These are phyloP conservation scores for Thalassiosira profunda DNA, from an alignment of 108 stramenopile species.

Conservation along the genomic window DNA sequence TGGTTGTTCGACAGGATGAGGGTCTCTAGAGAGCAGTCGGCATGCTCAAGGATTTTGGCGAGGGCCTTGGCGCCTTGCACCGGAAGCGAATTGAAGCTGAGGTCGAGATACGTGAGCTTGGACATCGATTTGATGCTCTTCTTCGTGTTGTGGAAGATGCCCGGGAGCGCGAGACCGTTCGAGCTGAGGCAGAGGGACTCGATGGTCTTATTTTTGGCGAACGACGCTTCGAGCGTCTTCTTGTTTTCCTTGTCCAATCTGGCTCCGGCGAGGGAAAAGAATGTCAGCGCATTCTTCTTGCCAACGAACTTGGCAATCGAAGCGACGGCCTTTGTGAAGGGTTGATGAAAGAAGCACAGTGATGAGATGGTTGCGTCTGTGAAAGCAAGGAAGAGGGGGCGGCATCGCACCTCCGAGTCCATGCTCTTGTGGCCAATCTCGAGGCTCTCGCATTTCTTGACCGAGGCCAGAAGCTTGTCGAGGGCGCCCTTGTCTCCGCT, in stretches of 20 bases:
- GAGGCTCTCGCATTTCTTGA: neutral
- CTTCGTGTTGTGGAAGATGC: neutral
- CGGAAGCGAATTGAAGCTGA: conserved; percentile 1
- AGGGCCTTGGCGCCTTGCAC: neutral
- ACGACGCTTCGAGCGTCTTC: neutral
- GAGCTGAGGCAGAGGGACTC: neutral
- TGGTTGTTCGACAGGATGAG: conserved; percentile 3
- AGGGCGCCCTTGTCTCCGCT: neutral
- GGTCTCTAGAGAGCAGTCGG: neutral
- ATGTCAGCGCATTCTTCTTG: neutral
- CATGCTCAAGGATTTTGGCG: neutral
- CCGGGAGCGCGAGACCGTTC: neutral
- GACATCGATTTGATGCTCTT: neutral
- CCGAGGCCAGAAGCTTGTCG: neutral
- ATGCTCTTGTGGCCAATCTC: conserved; percentile 2
- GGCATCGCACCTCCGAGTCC: neutral
- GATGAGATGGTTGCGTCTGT: too few species aligned
- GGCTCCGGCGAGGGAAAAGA: neutral
- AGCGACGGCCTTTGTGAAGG: too few species aligned
- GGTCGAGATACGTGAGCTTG: neutral
- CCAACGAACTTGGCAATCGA: neutral
- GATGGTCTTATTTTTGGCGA: neutral
- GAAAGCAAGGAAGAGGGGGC: too few species aligned
- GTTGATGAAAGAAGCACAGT: too few species aligned
- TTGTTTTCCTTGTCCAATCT: neutral